A percentile compares a stretch with the other conserved stretches of the same genome.
These are phyloP conservation scores for Phaeoacremonium minimum DNA, from an alignment of 2,329 filamentous ascomycete genomes.

Conservation along the genomic window DNA sequence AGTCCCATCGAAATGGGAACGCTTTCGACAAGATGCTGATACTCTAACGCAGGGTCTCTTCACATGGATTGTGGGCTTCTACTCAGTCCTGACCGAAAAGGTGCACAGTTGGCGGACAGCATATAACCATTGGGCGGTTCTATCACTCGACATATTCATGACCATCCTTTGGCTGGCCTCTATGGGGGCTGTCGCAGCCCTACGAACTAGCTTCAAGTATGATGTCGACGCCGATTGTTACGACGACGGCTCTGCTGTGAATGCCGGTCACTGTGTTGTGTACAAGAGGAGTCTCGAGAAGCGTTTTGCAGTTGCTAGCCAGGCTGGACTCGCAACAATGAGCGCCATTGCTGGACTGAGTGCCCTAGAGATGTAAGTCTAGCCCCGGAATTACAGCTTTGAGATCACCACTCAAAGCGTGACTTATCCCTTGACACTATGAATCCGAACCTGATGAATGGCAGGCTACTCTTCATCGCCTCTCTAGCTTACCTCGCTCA, in stretches of 20 bases:
- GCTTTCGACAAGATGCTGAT: not conserved
- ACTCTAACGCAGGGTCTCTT: conserved; percentile 17
- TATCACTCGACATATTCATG: conserved; percentile 24
- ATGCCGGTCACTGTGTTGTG: conserved; percentile 15
- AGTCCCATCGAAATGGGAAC: conserved; percentile 5
- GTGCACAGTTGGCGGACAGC: conserved; percentile 12
- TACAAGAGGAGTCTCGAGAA: conserved; percentile 6
- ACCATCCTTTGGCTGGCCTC: conserved; percentile 25
- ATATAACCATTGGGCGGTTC: conserved; percentile 27
- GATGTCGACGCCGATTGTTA: conserved; percentile 16
- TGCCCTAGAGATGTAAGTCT: conserved; percentile 19
- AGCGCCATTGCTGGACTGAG: conserved; percentile 23
- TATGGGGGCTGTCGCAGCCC: conserved; percentile 21
- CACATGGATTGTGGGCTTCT: conserved; percentile 19
- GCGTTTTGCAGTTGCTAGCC: conserved; percentile 13
- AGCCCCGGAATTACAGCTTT: not conserved
- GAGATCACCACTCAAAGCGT: no score
- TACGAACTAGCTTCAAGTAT: conserved; percentile 17
- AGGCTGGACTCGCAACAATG: conserved; percentile 17
- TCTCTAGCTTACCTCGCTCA: conserved; percentile 19
- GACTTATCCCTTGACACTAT: no score
- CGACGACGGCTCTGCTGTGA: conserved; percentile 20
- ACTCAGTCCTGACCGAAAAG: conserved; percentile 21
- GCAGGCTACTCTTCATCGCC: conserved; percentile 15
- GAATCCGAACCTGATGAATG: no score